These are phyloP conservation scores for Hydrangea macrophylla DNA, from an alignment of 148 eudicot species.

Conservation along the genomic window DNA sequence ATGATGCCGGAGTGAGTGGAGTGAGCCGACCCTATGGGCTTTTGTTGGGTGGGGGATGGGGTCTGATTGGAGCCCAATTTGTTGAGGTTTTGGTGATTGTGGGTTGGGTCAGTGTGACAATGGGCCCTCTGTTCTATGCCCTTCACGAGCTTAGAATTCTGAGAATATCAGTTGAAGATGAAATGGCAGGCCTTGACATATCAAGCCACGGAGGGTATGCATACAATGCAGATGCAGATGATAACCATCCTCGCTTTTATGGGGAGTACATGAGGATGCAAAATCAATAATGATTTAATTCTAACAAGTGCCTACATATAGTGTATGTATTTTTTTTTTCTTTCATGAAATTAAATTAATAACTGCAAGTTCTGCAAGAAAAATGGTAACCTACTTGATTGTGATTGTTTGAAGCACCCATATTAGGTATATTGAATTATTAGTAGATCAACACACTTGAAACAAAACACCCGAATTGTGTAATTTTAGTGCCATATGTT, in stretches of 20 bases:
- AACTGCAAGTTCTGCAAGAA: not conserved
- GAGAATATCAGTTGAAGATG: conserved; percentile 60
- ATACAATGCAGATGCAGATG: conserved; percentile 47
- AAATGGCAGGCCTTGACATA: conserved; percentile 70
- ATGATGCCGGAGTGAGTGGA: conserved; percentile 41
- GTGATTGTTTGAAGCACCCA: not conserved
- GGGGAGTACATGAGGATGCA: conserved; percentile 41
- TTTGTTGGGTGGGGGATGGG: conserved; percentile 68
- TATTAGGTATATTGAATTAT: no score
- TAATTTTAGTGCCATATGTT: no score
- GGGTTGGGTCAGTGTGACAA: conserved; percentile 63
- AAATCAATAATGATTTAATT: conserved; percentile 11
- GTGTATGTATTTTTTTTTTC: not conserved
- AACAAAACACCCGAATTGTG: no score
- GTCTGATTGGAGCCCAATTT: conserved; percentile 56
- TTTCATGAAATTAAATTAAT: not conserved
- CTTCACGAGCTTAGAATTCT: conserved; percentile 48
- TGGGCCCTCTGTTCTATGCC: conserved; percentile 65
- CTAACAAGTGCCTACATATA: not conserved
- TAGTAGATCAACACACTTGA: conserved; percentile 16
- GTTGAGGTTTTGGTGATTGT: conserved; percentile 44
- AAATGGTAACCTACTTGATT: no score
- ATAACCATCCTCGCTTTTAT: conserved; percentile 32
- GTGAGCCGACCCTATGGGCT: conserved; percentile 51
- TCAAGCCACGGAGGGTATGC: conserved; percentile 85